phyloP scores from a whole-genome alignment of 2,329 filamentous ascomycete species.

The Xylaria hypoxylon region DNA sequence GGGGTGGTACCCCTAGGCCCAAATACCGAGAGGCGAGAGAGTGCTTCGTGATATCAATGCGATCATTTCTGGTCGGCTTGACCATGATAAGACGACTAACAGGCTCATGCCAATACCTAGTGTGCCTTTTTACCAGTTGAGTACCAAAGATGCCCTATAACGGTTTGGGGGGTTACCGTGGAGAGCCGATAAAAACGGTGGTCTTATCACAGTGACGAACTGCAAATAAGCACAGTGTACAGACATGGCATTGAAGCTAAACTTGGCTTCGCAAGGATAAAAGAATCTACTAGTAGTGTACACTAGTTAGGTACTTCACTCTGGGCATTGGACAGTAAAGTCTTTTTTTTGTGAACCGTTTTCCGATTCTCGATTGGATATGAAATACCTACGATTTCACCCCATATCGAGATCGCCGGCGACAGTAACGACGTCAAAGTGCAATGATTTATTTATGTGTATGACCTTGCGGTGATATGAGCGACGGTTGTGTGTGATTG shows the following conservation, averaged over 20 bases:
- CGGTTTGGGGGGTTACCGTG: too few species aligned
- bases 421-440: constrained; percentile 9
- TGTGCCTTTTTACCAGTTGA: not conserved
- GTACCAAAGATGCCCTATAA: not conserved
- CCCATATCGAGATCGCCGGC: not conserved
- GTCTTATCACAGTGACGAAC: constrained; percentile 10
- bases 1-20: constrained; percentile 6
- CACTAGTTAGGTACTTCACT: too few species aligned
- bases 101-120: not conserved
- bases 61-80: not conserved
- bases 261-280: constrained; percentile 13
- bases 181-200: not conserved
- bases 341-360: constrained; percentile 11
- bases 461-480: not conserved
- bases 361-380: not conserved
- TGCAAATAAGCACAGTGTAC: constrained; percentile 7
- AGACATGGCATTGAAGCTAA: not conserved
- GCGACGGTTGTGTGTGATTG: not conserved
- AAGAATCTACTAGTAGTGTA: too few species aligned
- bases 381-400: not conserved
- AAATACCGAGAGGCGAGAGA: constrained; percentile 34
- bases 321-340: not conserved
- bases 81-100: not conserved
- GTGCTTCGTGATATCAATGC: not conserved
- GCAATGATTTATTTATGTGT: constrained; percentile 9